phyloP scores from a whole-genome alignment of 441 rosid genomes.

The Iberis amara region DNA sequence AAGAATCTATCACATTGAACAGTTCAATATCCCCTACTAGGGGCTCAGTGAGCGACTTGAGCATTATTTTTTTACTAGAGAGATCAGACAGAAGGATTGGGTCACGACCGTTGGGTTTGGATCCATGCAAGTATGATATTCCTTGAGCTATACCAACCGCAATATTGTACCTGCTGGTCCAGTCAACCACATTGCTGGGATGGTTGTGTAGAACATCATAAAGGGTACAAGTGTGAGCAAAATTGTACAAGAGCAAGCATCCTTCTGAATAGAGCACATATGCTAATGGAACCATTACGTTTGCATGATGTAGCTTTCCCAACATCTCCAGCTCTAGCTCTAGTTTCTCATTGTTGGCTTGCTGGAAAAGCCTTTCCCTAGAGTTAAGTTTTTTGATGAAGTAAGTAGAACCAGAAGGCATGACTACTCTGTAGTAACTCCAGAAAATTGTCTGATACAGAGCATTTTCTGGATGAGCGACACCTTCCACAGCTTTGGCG shows the following conservation, averaged over 20 bases:
- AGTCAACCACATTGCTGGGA: conserved; percentile 44
- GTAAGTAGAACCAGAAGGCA: conserved; percentile 72
- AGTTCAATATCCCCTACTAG: conserved; percentile 78
- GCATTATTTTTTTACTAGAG: conserved; percentile 65
- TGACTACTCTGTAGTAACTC: conserved; percentile 60
- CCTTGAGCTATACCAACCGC: conserved; percentile 88
- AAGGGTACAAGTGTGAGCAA: conserved; percentile 51
- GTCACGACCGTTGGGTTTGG: conserved; percentile 32
- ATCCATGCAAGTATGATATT: conserved; percentile 71
- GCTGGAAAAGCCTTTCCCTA: conserved; percentile 72
- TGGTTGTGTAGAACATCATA: conserved; percentile 53
- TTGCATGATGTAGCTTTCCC: conserved; percentile 72
- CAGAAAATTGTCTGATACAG: conserved; percentile 54
- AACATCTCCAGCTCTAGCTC: conserved; percentile 56
- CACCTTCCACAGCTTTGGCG: conserved; percentile 59
- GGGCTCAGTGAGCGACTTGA: conserved; percentile 72
- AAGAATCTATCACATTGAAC: conserved; percentile 71
- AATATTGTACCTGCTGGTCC: conserved; percentile 78
- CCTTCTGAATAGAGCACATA: conserved; percentile 57
- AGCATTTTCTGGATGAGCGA: conserved; percentile 43
- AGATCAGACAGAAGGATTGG: conserved; percentile 75
- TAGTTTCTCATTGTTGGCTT: conserved; percentile 54
- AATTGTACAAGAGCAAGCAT: conserved; percentile 71
- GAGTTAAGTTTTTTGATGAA: conserved; percentile 65
- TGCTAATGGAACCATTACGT: conserved; percentile 79